phyloP scores from a whole-genome alignment of 148 eudicot species.

The Suaeda aralocaspica region DNA sequence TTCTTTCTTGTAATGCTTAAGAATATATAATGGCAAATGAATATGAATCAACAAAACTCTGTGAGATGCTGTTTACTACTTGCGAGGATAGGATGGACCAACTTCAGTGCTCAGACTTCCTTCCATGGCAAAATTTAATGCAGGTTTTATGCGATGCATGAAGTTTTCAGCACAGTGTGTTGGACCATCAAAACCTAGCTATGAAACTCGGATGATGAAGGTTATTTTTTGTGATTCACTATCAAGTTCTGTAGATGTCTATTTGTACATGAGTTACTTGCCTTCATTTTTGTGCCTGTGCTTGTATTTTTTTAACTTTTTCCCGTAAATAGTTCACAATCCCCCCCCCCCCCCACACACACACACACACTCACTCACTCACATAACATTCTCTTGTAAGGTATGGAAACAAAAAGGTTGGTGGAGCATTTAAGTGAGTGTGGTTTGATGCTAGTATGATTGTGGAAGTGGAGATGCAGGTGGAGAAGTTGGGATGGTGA shows the following conservation, averaged over 20 bases:
- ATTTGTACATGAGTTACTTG: background rate
- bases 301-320: too few species aligned
- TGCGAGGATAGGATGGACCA: constrained; percentile 98
- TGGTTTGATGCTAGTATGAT: too few species aligned
- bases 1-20: constrained; percentile 44
- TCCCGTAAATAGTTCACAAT: background rate
- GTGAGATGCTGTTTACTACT: constrained; percentile 67
- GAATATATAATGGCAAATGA: constrained; percentile 73
- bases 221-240: constrained; percentile 27
- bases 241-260: background rate
- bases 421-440: too few species aligned
- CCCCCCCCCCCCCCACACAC: too few species aligned
- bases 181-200: constrained; percentile 84
- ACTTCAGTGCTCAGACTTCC: constrained; percentile 93
- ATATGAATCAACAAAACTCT: constrained; percentile 78
- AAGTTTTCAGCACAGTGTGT: constrained; percentile 79
- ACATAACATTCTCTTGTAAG: too few species aligned
- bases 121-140: constrained; percentile 94
- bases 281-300: background rate
- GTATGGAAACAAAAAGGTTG: too few species aligned
- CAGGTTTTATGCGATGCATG: constrained; percentile 84
- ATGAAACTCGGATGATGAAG: constrained; percentile 86
- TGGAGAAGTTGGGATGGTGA: too few species aligned
- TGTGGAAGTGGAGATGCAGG: too few species aligned
- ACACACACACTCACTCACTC: too few species aligned